phyloP scores from a whole-genome alignment of 768 basidiomycete genomes.

The Boletus eberwhitei region DNA sequence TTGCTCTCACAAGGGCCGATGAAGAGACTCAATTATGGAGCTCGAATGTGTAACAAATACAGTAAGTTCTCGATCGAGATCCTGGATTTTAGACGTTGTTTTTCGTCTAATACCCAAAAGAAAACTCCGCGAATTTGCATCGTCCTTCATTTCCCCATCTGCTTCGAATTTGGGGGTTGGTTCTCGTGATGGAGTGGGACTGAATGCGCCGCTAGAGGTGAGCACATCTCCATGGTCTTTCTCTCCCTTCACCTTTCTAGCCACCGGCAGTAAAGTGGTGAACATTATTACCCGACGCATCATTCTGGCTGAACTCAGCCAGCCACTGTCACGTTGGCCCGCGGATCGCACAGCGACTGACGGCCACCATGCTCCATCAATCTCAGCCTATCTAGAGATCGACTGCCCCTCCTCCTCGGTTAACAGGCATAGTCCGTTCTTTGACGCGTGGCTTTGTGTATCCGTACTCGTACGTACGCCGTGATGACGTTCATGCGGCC shows the following conservation, averaged over 20 bases:
- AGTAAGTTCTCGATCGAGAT: constrained; percentile 1
- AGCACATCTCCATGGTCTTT: neutral
- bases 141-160: neutral
- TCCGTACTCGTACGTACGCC: neutral
- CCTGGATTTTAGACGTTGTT: neutral
- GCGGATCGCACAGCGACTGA: neutral
- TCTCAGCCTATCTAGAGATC: neutral
- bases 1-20: neutral
- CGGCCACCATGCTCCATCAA: neutral
- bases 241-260: too few relatives aligned
- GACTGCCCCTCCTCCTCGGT: neutral
- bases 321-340: neutral
- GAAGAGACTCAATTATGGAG: neutral
- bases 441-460: neutral
- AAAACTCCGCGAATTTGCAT: constrained; percentile 2
- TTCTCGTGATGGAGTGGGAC: neutral
- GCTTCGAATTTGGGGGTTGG: neutral
- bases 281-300: neutral
- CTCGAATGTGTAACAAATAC: neutral
- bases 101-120: neutral
- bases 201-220: neutral
- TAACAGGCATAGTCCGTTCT: neutral
- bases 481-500: neutral
- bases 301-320: neutral
- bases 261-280: neutral